Evolutionary conservation across 208 protist species (phyloP).

Genomic region (Crithidia bombi): DNA sequence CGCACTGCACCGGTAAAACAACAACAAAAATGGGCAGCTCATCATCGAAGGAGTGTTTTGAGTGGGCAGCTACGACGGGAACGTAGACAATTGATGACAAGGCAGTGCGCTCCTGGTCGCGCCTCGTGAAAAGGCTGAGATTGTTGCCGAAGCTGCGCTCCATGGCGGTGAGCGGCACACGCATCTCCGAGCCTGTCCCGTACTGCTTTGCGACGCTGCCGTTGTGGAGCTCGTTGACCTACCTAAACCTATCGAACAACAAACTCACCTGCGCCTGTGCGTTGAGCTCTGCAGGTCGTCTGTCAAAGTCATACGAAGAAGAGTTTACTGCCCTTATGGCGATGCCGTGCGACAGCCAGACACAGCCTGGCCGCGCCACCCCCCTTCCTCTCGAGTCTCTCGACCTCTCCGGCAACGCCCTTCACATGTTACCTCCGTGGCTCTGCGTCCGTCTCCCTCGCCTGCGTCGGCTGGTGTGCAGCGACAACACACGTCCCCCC

Average conservation of each 20-base stretch:
- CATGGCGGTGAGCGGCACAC: slow-evolving; percentile 37
- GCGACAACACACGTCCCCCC: slow-evolving; percentile 27
- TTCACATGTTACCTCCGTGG: slow-evolving; percentile 35
- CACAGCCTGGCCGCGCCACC: too few species aligned
- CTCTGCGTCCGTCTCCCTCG: slow-evolving; percentile 39
- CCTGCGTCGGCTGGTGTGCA: slow-evolving; percentile 41
- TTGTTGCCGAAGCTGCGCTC: slow-evolving; percentile 24
- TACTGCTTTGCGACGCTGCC: slow-evolving; percentile 22
- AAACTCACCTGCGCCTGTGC: slow-evolving; percentile 39
- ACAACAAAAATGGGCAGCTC: slow-evolving; percentile 37
- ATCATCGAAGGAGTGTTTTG: slow-evolving; percentile 33
- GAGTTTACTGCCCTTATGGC: background rate
- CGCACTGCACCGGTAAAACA: background rate
- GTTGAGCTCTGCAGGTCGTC: slow-evolving; percentile 22
- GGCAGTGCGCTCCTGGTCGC: slow-evolving; percentile 31
- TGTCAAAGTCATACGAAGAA: background rate
- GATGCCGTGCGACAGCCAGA: background rate
- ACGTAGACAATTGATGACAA: slow-evolving; percentile 33
- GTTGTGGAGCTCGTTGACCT: slow-evolving; percentile 36
- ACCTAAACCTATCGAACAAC: slow-evolving; percentile 49
- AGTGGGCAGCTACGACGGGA: slow-evolving; percentile 38
- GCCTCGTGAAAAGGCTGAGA: slow-evolving; percentile 19
- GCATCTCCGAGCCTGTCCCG: slow-evolving; percentile 33
- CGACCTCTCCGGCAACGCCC: slow-evolving; percentile 40
- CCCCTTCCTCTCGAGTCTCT: slow-evolving; percentile 41